These are phyloP conservation scores for Lathyrus aphaca DNA, from an alignment of 306 rosid genomes.

Conservation along the genomic window DNA sequence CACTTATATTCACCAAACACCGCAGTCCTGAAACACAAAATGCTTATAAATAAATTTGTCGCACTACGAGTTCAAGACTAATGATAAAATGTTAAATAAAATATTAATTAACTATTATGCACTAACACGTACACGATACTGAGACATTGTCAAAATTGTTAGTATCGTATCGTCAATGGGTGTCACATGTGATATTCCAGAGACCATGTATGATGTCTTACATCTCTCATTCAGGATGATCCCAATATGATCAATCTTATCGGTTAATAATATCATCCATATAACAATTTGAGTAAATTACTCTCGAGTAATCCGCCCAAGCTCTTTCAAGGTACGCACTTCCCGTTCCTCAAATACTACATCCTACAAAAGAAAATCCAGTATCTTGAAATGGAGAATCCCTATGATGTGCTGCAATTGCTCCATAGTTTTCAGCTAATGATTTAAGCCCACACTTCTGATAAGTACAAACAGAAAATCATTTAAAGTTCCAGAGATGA, in stretches of 20 bases:
- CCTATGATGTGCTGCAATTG: conserved; percentile 87
- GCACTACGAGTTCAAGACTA: not conserved
- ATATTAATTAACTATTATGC: not conserved
- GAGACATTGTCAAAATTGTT: too few species aligned
- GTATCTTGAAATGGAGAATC: conserved; percentile 52
- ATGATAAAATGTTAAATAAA: not conserved
- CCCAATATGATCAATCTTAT: conserved; percentile 80
- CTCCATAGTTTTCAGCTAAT: conserved; percentile 63
- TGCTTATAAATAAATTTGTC: too few species aligned
- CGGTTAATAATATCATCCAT: conserved; percentile 65
- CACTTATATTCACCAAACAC: conserved; percentile 74
- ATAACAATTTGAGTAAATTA: conserved; percentile 61
- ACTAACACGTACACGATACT: not conserved
- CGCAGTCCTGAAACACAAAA: conserved; percentile 64
- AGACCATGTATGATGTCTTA: not conserved
- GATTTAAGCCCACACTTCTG: conserved; percentile 75
- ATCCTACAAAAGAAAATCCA: conserved; percentile 78
- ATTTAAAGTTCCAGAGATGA: not conserved
- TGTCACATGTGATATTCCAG: not conserved
- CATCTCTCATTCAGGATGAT: conserved; percentile 61
- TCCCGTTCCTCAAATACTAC: conserved; percentile 70
- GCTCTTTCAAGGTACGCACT: conserved; percentile 76
- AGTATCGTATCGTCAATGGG: too few species aligned
- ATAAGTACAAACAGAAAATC: conserved; percentile 1
- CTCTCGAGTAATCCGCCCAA: conserved; percentile 85